A percentile compares a stretch with the other conserved stretches of the same genome.
These are phyloP conservation scores for Houttuynia cordata DNA, from an alignment of 164 flowering plant genomes.

Conservation along the genomic window DNA sequence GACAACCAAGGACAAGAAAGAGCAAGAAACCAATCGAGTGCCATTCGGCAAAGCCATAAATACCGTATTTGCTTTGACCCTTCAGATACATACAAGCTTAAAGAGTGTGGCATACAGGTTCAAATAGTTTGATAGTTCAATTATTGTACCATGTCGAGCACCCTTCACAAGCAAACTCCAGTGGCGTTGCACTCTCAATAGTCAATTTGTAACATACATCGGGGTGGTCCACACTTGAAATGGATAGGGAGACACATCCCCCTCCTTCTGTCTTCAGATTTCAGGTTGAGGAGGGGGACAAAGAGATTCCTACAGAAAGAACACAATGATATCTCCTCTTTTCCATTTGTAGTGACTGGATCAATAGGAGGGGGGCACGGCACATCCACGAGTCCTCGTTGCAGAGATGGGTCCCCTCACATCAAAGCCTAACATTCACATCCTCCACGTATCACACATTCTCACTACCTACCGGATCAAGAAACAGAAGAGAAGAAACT, in stretches of 20 bases:
- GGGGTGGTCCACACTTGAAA: background rate
- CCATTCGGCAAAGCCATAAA: background rate
- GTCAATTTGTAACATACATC: background rate
- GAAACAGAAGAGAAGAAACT: too few species aligned
- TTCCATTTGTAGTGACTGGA: background rate
- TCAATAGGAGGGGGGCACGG: background rate
- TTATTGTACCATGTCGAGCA: background rate
- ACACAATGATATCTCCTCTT: background rate
- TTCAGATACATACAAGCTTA: background rate
- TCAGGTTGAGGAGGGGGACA: background rate
- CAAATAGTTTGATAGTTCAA: background rate
- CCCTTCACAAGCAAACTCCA: background rate
- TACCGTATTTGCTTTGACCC: background rate
- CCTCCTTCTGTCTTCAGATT: background rate
- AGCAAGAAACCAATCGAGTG: background rate
- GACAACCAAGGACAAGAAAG: background rate
- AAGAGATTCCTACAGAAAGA: conserved; percentile 8
- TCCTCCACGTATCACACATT: conserved; percentile 3
- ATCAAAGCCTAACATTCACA: too few species aligned
- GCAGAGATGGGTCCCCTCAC: background rate
- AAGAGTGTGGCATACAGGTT: background rate
- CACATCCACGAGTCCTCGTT: background rate
- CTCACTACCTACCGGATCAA: too few species aligned
- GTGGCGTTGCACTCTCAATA: background rate
- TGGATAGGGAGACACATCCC: background rate